These are phyloP conservation scores for Colletotrichum coccodes DNA, from an alignment of 2,329 filamentous ascomycete species.

Conservation along the genomic window DNA sequence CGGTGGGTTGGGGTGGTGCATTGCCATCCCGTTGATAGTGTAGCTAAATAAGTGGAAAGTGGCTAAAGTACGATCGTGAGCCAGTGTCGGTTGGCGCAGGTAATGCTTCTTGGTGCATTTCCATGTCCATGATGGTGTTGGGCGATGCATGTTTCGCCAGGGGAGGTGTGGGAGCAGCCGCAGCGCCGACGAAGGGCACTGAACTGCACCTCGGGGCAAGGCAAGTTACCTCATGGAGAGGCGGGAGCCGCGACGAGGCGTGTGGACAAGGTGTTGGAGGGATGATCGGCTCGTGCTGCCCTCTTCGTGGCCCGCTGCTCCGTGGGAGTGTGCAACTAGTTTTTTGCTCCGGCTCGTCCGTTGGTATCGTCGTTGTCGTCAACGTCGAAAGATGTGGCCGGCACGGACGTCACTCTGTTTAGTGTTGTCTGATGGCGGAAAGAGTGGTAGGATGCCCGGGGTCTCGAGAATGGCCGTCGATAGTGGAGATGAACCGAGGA, in stretches of 20 bases:
- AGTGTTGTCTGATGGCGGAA: neutral
- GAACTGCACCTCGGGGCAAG: neutral
- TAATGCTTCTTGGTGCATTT: constrained; percentile 9
- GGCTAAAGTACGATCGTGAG: neutral
- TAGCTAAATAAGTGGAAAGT: constrained; percentile 8
- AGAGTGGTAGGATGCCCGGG: neutral
- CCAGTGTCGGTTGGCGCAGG: constrained; percentile 13
- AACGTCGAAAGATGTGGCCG: constrained; percentile 1
- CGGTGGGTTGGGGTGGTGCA: constrained; percentile 17
- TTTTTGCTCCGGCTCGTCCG: constrained; percentile 6
- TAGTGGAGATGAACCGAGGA: constrained; percentile 4
- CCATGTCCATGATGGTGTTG: neutral
- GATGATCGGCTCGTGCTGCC: constrained; percentile 14
- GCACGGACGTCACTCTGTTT: neutral
- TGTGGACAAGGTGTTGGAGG: constrained; percentile 24
- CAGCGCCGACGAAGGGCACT: neutral
- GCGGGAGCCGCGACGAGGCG: constrained; percentile 9
- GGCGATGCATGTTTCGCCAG: constrained; percentile 23
- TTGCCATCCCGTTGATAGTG: constrained; percentile 29
- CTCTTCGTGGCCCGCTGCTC: constrained; percentile 15
- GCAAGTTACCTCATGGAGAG: neutral
- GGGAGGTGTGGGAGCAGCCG: constrained; percentile 13
- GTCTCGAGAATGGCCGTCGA: neutral
- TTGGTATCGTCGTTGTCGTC: neutral
- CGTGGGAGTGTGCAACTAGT: constrained; percentile 23